Conservation (phyloP, 768 basidiomycete genomes). For the Rhizopogon vulgaris region DNA sequence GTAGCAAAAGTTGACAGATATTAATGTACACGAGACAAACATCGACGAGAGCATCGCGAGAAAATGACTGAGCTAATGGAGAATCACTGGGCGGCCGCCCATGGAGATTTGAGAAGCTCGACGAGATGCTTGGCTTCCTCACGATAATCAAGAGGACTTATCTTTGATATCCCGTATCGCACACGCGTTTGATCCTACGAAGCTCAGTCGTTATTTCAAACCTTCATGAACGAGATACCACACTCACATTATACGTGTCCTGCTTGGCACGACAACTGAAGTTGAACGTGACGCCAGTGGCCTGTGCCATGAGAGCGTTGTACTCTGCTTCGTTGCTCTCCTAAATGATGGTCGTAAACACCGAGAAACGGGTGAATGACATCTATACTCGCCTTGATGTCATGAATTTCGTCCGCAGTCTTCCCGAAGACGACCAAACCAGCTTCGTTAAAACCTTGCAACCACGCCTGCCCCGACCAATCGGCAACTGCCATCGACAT, state of each 20-base stretch:
- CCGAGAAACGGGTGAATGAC: not conserved
- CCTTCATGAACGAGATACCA: not conserved
- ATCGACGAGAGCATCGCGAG: slow-evolving; percentile 6
- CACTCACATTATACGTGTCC: slow-evolving; percentile 75
- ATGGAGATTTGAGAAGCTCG: slow-evolving; percentile 54
- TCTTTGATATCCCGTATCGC: slow-evolving; percentile 74
- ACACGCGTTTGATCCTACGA: slow-evolving; percentile 73
- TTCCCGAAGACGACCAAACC: slow-evolving; percentile 72
- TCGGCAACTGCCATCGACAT: slow-evolving; percentile 87
- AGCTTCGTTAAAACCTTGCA: slow-evolving; percentile 93
- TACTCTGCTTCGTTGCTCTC: slow-evolving; percentile 55
- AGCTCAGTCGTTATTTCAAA: not conserved
- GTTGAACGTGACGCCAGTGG: slow-evolving; percentile 67
- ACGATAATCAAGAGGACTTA: slow-evolving; percentile 59
- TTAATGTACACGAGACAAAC: not conserved
- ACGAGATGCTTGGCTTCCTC: slow-evolving; percentile 57
- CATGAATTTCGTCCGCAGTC: slow-evolving; percentile 70
- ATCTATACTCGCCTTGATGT: slow-evolving; percentile 50
- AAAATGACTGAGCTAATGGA: slow-evolving; percentile 41
- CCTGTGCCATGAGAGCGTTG: slow-evolving; percentile 52
- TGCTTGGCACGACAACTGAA: slow-evolving; percentile 84
- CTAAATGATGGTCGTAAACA: slow-evolving; percentile 26
- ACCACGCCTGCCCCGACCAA: slow-evolving; percentile 83
- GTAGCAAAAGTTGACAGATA: not conserved
- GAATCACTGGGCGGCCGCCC: slow-evolving; percentile 32